A percentile compares a stretch with the other conserved stretches of the same genome.
Conservation (phyloP, 768 basidiomycete genomes). For the Hypholoma sublateritium region DNA sequence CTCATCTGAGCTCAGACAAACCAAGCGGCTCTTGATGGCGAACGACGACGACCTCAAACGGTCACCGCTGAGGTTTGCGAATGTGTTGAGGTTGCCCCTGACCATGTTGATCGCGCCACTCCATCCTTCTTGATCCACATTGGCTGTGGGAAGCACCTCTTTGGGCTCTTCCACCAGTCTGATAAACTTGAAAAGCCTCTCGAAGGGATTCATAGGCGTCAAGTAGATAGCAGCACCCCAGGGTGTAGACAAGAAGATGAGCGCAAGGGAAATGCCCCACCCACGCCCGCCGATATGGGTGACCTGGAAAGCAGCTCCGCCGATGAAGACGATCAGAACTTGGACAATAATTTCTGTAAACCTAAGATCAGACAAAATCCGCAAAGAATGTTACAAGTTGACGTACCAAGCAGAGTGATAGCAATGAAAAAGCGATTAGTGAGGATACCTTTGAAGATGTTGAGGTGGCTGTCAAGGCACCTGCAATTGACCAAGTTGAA, state of each 20-base stretch:
- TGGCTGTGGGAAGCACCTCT: slow-evolving; percentile 62
- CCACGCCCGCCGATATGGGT: slow-evolving; percentile 74
- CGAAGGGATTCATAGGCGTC: slow-evolving; percentile 80
- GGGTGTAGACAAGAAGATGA: slow-evolving; percentile 86
- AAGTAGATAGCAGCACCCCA: slow-evolving; percentile 80
- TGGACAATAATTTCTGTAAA: slow-evolving; percentile 81
- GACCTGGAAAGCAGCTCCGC: slow-evolving; percentile 90
- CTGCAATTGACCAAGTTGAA: slow-evolving; percentile 94
- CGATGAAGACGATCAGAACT: slow-evolving; percentile 86
- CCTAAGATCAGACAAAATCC: slow-evolving; percentile 6
- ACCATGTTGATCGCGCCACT: slow-evolving; percentile 79
- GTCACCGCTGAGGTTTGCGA: slow-evolving; percentile 84
- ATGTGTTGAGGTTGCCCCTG: slow-evolving; percentile 83
- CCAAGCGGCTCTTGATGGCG: slow-evolving; percentile 75
- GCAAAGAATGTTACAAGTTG: neutral
- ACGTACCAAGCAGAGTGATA: slow-evolving; percentile 82
- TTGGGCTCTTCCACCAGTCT: slow-evolving; percentile 60
- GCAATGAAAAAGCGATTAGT: slow-evolving; percentile 82
- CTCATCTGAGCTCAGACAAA: slow-evolving; percentile 51
- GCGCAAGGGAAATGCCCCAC: slow-evolving; percentile 91
- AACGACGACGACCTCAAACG: slow-evolving; percentile 84
- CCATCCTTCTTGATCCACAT: slow-evolving; percentile 66
- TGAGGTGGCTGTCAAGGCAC: slow-evolving; percentile 79
- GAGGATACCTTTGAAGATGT: slow-evolving; percentile 83
- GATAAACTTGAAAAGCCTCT: slow-evolving; percentile 44